Conservation (phyloP, 2,329 filamentous ascomycete genomes). For the Diaporthe humulicola region DNA sequence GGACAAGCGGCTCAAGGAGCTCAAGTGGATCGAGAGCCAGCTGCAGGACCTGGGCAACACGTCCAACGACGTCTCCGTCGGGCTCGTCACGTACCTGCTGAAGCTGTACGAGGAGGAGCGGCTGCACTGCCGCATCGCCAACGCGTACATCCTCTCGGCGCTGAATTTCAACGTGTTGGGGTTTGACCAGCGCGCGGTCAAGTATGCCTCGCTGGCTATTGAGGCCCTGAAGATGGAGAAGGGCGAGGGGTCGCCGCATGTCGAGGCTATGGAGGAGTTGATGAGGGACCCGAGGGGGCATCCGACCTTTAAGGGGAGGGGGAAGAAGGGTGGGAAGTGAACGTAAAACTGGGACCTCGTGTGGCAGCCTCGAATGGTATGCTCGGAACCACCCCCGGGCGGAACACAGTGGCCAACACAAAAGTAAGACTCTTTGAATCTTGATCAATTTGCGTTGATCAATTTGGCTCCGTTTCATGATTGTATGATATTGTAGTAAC, state of each 20-base stretch:
- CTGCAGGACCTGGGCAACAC: slow-evolving; percentile 43
- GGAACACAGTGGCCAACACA: background rate
- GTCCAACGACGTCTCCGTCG: slow-evolving; percentile 44
- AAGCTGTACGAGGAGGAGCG: slow-evolving; percentile 50
- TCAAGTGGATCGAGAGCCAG: slow-evolving; percentile 46
- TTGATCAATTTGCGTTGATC: background rate
- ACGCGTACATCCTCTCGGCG: slow-evolving; percentile 54
- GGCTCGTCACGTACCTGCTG: slow-evolving; percentile 47
- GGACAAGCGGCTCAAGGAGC: slow-evolving; percentile 49
- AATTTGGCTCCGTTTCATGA: background rate
- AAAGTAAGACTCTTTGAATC: background rate
- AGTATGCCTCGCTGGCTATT: slow-evolving; percentile 50
- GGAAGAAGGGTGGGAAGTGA: slow-evolving; percentile 10
- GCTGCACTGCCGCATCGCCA: slow-evolving; percentile 50
- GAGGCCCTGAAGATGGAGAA: slow-evolving; percentile 50
- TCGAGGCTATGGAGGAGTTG: slow-evolving; percentile 49
- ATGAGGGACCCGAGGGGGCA: slow-evolving; percentile 49
- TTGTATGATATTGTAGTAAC: background rate
- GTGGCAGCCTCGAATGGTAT: no score
- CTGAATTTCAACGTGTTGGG: slow-evolving; percentile 55
- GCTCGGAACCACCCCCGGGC: rapidly evolving
- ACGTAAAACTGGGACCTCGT: rapidly evolving
- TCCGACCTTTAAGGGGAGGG: slow-evolving; percentile 36
- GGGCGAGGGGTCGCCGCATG: slow-evolving; percentile 47
- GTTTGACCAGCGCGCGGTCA: slow-evolving; percentile 47